Evolutionary conservation across 2,329 filamentous ascomycete species (phyloP).

Genomic region (Trichoderma polysporum): DNA sequence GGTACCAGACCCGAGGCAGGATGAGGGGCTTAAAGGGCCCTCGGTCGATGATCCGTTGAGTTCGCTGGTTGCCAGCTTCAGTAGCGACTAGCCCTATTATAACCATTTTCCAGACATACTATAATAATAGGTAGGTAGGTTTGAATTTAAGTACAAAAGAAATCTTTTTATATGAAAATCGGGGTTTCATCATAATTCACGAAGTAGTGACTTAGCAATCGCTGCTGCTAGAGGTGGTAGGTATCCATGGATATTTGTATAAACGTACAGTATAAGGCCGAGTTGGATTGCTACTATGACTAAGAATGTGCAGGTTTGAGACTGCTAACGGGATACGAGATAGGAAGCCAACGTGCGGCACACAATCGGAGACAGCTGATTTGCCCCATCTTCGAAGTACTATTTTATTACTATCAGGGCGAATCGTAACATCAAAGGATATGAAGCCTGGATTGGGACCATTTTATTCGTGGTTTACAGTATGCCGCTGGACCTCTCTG

Average conservation of each 20-base stretch:
- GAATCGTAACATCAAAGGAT: not conserved
- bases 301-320: not conserved
- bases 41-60: not conserved
- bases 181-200: too few species aligned
- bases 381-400: not conserved
- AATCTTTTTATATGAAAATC: too few species aligned
- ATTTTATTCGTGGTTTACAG: not conserved
- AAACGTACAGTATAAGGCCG: too few species aligned
- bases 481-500: not conserved
- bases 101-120: not conserved
- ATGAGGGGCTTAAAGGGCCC: not conserved
- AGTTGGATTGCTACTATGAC: not conserved
- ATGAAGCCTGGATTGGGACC: not conserved
- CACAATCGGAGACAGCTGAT: not conserved
- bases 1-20: not conserved
- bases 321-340: not conserved
- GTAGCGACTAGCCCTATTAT: not conserved
- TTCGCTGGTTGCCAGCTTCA: too few species aligned
- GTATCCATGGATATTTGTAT: too few species aligned
- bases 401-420: not conserved
- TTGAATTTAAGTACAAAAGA: too few species aligned
- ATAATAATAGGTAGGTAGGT: too few species aligned
- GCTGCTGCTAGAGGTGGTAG: too few species aligned
- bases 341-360: not conserved
- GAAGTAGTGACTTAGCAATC: too few species aligned